Percentiles rank a stretch among this genome's conserved stretches.
phyloP scores from a whole-genome alignment of 805 yeast genomes.

The Myxozyma neotropica region DNA sequence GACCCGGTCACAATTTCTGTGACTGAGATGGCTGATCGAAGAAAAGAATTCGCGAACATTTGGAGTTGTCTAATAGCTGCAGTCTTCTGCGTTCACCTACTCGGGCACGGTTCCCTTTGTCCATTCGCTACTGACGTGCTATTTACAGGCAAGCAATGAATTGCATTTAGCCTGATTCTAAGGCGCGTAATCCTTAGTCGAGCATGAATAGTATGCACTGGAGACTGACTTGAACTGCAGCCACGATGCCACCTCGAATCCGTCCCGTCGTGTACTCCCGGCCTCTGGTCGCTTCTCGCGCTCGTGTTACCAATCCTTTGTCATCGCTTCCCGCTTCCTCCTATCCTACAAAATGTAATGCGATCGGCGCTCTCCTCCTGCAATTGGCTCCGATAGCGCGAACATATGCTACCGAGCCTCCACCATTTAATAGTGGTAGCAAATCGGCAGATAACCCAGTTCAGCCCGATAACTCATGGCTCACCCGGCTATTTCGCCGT shows the following conservation, averaged over 20 bases:
- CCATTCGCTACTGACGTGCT: not conserved
- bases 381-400: not conserved
- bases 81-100: too few species aligned
- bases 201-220: not conserved
- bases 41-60: not conserved
- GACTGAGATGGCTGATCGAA: not conserved
- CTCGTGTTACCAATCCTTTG: not conserved
- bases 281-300: not conserved
- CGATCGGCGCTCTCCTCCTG: too few species aligned
- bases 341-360: too few species aligned
- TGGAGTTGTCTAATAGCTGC: not conserved
- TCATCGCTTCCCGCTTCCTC: not conserved
- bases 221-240: not conserved
- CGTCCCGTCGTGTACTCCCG: not conserved
- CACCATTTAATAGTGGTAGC: slow-evolving; percentile 10
- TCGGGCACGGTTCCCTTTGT: not conserved
- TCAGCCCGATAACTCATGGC: not conserved
- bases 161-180: too few species aligned
- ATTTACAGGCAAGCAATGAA: not conserved
- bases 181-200: not conserved
- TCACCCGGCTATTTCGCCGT: not conserved
- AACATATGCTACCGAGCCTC: slow-evolving; percentile 10
- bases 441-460: not conserved
- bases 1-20: not conserved
- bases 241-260: slow-evolving; percentile 2